These are phyloP conservation scores for Leccinum ochraceum DNA, from an alignment of 768 basidiomycete species.

Conservation along the genomic window DNA sequence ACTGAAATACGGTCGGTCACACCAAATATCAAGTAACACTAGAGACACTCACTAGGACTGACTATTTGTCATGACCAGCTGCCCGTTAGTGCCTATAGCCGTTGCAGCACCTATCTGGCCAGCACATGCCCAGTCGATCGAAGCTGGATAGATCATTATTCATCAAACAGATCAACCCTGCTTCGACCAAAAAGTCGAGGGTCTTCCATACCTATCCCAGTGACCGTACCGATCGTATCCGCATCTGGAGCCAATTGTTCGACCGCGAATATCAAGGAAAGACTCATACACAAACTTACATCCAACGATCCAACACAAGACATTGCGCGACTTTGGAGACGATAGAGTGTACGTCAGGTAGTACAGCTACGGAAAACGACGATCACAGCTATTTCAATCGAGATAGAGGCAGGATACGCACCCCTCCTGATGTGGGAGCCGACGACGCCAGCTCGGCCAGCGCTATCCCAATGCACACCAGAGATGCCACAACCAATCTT, in stretches of 20 bases:
- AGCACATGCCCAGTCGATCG: conserved; percentile 66
- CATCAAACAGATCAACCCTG: conserved; percentile 34
- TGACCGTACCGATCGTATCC: conserved; percentile 52
- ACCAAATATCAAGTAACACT: conserved; percentile 32
- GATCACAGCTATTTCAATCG: not conserved
- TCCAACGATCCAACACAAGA: conserved; percentile 69
- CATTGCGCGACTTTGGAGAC: conserved; percentile 51
- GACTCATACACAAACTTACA: conserved; percentile 38
- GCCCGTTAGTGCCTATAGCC: conserved; percentile 48
- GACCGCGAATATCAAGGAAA: not conserved
- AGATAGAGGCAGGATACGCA: conserved; percentile 12
- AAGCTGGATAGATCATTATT: conserved; percentile 34
- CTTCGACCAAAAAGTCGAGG: not conserved
- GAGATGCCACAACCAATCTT: too few relatives aligned
- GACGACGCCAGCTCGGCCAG: conserved; percentile 41
- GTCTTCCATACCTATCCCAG: conserved; percentile 30
- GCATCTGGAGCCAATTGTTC: conserved; percentile 31
- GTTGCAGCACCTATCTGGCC: conserved; percentile 64
- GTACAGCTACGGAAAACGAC: conserved; percentile 42
- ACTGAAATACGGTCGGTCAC: conserved; percentile 44
- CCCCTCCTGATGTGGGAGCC: conserved; percentile 41
- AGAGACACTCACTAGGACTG: conserved; percentile 46
- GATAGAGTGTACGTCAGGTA: conserved; percentile 64
- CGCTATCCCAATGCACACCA: conserved; percentile 35
- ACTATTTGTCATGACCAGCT: conserved; percentile 34